phyloP scores from a whole-genome alignment of 352 stramenopile species.

The Phytophthora pseudosyringae region DNA sequence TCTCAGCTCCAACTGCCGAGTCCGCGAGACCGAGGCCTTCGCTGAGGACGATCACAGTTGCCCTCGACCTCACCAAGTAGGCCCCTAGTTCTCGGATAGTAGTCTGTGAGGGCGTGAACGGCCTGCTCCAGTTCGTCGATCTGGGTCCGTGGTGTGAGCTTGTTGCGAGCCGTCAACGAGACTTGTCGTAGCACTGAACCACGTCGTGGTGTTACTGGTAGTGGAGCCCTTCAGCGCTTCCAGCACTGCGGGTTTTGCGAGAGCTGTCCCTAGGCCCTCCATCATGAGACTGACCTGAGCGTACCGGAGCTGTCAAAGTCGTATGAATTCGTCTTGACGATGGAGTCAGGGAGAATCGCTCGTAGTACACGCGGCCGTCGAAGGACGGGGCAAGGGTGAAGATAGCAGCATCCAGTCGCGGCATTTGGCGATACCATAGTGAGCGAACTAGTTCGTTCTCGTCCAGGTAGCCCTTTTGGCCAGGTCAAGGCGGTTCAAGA shows the following conservation, averaged over 20 bases:
- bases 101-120: conserved; percentile 89
- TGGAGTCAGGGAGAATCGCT: conserved; percentile 65
- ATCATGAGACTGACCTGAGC: conserved; percentile 72
- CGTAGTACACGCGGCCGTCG: conserved; percentile 83
- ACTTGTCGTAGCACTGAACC: conserved; percentile 70
- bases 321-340: conserved; percentile 79
- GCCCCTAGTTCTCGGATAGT: conserved; percentile 89
- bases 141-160: conserved; percentile 85
- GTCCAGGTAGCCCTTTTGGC: conserved; percentile 88
- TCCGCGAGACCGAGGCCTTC: conserved; percentile 67
- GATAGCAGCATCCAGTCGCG: conserved; percentile 64
- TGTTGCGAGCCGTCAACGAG: conserved; percentile 58
- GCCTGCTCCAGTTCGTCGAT: conserved; percentile 91
- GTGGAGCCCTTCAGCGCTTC: conserved; percentile 45
- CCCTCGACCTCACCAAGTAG: conserved; percentile 77
- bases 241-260: conserved; percentile 49
- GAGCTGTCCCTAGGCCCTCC: conserved; percentile 60
- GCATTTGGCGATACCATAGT: conserved; percentile 79
- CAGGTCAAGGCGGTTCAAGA: conserved; percentile 85
- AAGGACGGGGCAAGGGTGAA: conserved; percentile 84
- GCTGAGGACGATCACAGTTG: conserved; percentile 80
- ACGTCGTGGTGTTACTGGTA: conserved; percentile 54
- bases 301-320: conserved; percentile 70
- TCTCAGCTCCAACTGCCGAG: conserved; percentile 27
- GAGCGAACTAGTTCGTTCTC: conserved; percentile 79